These are phyloP conservation scores for Gynandropsis gynandra DNA, from an alignment of 345 rosid genomes.

Conservation along the genomic window DNA sequence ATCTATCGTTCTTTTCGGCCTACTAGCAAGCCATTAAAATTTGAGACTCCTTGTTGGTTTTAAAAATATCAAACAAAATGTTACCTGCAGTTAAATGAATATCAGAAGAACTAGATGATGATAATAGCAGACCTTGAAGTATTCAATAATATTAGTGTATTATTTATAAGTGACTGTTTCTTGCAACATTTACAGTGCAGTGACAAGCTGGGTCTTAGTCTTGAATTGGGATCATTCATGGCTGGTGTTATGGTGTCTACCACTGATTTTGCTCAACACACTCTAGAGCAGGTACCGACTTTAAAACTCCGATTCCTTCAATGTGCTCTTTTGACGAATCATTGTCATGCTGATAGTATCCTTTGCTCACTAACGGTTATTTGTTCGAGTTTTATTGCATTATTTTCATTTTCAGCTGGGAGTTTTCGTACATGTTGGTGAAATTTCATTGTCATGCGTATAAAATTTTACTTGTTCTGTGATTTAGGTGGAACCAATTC, in stretches of 20 bases:
- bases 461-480: constrained; percentile 11
- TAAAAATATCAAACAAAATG: not conserved
- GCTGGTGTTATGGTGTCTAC: constrained; percentile 99
- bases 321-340: not conserved
- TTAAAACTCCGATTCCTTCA: not conserved
- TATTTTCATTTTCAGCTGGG: too few species aligned
- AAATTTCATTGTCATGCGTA: constrained; percentile 7
- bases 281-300: constrained; percentile 79
- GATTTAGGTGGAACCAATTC: constrained; percentile 91
- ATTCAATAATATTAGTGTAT: constrained; percentile 3
- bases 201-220: constrained; percentile 98
- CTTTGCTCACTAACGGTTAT: too few species aligned
- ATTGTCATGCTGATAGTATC: not conserved
- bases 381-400: not conserved
- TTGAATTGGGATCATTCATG: constrained; percentile 94
- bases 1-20: constrained; percentile 9
- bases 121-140: not conserved
- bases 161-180: constrained; percentile 17
- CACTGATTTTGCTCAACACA: constrained; percentile 88
- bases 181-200: constrained; percentile 79
- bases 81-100: not conserved
- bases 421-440: too few species aligned
- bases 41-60: constrained; percentile 1
- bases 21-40: not conserved
- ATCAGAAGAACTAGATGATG: constrained; percentile 9